Percentiles rank a stretch among this genome's conserved stretches.
Evolutionary conservation across 495 filamentous ascomycete genomes (phyloP).

Genomic region (Penicillium coprophilum): DNA sequence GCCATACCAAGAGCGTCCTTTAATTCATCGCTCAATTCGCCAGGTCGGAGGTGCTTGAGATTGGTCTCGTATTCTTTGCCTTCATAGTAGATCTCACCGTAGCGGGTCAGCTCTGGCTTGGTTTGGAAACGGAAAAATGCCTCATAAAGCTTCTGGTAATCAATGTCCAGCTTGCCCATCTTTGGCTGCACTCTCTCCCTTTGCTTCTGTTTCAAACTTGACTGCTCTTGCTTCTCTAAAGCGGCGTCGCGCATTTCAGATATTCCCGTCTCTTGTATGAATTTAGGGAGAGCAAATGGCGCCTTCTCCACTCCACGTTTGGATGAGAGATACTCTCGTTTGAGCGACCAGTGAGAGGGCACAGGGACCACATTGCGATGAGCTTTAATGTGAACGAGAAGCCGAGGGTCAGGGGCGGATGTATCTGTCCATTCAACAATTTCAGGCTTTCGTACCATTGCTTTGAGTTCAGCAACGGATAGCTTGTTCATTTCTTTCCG

Average conservation of each 20-base stretch:
- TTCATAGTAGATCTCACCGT: conserved; percentile 97
- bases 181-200: conserved; percentile 92
- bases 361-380: conserved; percentile 96
- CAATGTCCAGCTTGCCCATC: conserved; percentile 96
- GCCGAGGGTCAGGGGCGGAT: conserved; percentile 83
- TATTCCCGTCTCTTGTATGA: conserved; percentile 97
- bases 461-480: conserved; percentile 92
- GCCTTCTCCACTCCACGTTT: conserved; percentile 96
- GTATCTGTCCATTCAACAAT: conserved; percentile 97
- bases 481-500: conserved; percentile 87
- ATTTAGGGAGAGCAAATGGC: conserved; percentile 88
- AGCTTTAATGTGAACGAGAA: conserved; percentile 91
- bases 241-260: conserved; percentile 97
- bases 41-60: conserved; percentile 81
- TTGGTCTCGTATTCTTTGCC: conserved; percentile 98
- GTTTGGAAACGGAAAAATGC: conserved; percentile 97
- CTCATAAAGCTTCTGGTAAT: conserved; percentile 96
- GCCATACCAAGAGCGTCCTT: conserved; percentile 94
- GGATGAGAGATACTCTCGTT: conserved; percentile 93
- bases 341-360: conserved; percentile 88
- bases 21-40: conserved; percentile 84
- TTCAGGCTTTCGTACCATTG: conserved; percentile 85
- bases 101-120: conserved; percentile 89
- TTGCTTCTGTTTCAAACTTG: conserved; percentile 90
- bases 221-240: conserved; percentile 89